Conservation (phyloP, 2,329 filamentous ascomycete species). For the Akanthomyces muscarius region DNA sequence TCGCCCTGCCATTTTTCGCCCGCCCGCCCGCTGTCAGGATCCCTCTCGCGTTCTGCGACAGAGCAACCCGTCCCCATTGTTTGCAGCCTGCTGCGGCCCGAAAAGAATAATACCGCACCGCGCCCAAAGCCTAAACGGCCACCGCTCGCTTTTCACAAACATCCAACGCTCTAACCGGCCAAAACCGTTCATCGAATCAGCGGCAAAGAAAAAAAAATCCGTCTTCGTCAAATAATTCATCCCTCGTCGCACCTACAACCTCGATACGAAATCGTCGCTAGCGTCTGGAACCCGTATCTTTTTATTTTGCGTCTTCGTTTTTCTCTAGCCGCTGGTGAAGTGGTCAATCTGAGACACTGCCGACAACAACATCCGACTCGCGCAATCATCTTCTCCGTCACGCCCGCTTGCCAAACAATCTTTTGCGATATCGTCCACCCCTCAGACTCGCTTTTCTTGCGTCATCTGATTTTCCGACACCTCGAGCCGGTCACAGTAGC, state of each 20-base stretch:
- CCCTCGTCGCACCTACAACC: not conserved
- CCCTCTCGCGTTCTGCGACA: slow-evolving; percentile 3
- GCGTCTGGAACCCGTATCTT: not conserved
- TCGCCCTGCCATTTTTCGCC: not conserved
- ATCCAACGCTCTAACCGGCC: not conserved
- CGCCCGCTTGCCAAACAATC: not conserved
- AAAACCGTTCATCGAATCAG: not conserved
- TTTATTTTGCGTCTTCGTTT: not conserved
- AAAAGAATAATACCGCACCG: slow-evolving; percentile 8
- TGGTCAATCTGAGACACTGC: slow-evolving; percentile 12
- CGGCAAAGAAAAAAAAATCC: not conserved
- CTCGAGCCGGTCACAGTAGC: not conserved
- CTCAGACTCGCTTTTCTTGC: not conserved
- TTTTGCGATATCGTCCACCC: not conserved
- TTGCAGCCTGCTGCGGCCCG: not conserved
- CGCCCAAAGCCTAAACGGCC: not conserved
- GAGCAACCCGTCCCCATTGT: not conserved
- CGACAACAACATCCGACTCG: slow-evolving; percentile 14
- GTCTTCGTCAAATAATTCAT: not conserved
- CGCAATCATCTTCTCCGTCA: not conserved
- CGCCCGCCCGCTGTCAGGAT: not conserved
- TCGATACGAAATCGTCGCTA: not conserved
- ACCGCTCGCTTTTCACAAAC: not conserved
- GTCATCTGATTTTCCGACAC: not conserved
- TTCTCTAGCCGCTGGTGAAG: slow-evolving; percentile 4